Evolutionary conservation across 495 filamentous ascomycete genomes (phyloP).

Genomic region (Darksidea phi): DNA sequence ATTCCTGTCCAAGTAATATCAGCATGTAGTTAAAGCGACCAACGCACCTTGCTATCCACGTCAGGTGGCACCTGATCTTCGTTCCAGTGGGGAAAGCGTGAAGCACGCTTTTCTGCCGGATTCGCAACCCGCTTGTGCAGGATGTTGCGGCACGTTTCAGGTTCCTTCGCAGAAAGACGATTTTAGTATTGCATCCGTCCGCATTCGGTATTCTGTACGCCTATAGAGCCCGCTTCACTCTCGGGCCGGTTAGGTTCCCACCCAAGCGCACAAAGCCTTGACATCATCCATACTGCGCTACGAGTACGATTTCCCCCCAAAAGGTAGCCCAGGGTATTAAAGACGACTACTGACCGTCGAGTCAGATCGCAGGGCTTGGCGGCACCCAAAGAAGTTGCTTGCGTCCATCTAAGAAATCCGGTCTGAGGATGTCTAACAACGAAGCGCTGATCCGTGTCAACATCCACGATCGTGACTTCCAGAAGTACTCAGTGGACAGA

Average conservation of each 20-base stretch:
- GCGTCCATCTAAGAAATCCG: too few species aligned
- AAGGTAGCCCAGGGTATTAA: too few species aligned
- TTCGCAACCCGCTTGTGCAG: conserved; percentile 25
- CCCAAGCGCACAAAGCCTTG: neutral
- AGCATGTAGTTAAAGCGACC: conserved; percentile 5
- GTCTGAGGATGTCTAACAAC: neutral
- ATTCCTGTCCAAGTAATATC: conserved; percentile 26
- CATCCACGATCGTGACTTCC: conserved; percentile 39
- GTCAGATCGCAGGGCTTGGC: too few species aligned
- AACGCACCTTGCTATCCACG: conserved; percentile 21
- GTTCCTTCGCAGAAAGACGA: conserved; percentile 10
- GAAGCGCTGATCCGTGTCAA: conserved; percentile 25
- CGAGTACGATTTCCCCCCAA: neutral
- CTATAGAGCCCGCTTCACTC: neutral
- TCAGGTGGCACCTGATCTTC: conserved; percentile 34
- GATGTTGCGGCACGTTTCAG: conserved; percentile 31
- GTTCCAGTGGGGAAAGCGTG: conserved; percentile 19
- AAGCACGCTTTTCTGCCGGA: conserved; percentile 31
- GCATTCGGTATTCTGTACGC: conserved; percentile 2
- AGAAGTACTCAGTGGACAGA: conserved; percentile 55
- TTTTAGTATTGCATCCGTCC: conserved; percentile 16
- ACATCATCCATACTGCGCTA: conserved; percentile 1
- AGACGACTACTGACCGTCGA: too few species aligned
- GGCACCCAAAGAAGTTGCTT: too few species aligned
- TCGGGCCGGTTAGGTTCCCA: neutral